These are phyloP conservation scores for Knoxia roxburghii DNA, from an alignment of 257 asterid genomes.

Conservation along the genomic window DNA sequence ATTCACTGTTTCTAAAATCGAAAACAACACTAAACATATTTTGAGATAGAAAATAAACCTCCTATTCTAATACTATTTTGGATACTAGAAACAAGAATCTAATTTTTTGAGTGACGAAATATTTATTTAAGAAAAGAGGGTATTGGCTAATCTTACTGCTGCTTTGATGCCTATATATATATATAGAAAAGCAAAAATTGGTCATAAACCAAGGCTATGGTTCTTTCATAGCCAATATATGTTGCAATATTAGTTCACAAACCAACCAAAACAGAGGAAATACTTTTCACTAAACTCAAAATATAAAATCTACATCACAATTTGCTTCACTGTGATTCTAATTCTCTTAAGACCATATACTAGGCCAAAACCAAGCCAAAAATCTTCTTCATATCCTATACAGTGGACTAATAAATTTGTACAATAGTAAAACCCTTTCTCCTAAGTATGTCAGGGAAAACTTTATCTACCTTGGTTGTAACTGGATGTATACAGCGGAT, in stretches of 20 bases:
- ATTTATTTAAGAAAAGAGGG: no score
- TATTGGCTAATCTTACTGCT: no score
- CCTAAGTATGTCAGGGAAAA: slow-evolving; percentile 1
- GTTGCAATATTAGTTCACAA: background rate
- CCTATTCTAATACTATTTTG: no score
- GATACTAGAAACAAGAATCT: no score
- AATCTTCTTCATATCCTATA: slow-evolving; percentile 11
- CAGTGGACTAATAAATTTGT: slow-evolving; percentile 13
- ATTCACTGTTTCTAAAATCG: no score
- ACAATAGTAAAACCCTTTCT: background rate
- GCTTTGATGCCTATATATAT: no score
- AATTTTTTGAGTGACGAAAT: no score
- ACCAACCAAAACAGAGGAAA: background rate
- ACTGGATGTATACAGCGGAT: slow-evolving; percentile 22
- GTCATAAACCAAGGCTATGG: no score
- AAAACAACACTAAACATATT: no score
- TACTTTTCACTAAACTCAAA: background rate
- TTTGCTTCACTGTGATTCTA: background rate
- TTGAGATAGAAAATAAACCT: no score
- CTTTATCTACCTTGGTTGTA: slow-evolving; percentile 16
- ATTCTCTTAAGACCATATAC: background rate
- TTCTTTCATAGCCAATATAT: background rate
- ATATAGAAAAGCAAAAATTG: no score
- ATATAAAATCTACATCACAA: background rate
- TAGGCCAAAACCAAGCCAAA: background rate